A percentile compares a stretch with the other conserved stretches of the same genome.
phyloP scores from a whole-genome alignment of 2,329 filamentous ascomycete genomes.

The Fusarium pininemorale region DNA sequence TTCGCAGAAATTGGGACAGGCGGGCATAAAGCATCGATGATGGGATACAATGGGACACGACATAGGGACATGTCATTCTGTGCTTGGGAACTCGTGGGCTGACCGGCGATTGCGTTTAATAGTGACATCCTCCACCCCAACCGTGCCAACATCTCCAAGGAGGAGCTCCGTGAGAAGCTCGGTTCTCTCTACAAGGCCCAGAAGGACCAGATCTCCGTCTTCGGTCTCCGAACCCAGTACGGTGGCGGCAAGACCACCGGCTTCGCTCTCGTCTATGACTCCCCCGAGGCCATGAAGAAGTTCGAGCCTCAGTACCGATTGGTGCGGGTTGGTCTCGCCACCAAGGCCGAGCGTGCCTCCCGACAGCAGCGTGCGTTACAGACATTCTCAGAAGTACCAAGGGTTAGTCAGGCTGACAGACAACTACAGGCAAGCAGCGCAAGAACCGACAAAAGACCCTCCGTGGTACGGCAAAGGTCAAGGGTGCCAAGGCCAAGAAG shows the following conservation, averaged over 20 bases:
- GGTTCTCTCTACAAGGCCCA: conserved; percentile 96
- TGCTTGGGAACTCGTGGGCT: conserved; percentile 37
- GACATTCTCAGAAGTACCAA: neutral
- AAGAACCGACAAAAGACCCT: conserved; percentile 99
- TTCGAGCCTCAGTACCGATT: conserved; percentile 99
- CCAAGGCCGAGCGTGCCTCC: conserved; percentile 96
- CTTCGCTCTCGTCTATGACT: conserved; percentile 99
- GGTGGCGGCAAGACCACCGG: conserved; percentile 99
- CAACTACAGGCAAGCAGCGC: conserved; percentile 91
- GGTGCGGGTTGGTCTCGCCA: conserved; percentile 89
- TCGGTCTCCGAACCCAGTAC: conserved; percentile 98
- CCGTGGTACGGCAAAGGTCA: conserved; percentile 97
- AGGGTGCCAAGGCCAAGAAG: conserved; percentile 95
- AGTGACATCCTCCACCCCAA: conserved; percentile 99
- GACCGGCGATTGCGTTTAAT: conserved; percentile 41
- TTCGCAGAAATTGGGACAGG: conserved; percentile 11
- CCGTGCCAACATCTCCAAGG: conserved; percentile 98
- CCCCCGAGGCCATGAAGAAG: conserved; percentile 98
- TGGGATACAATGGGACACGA: neutral
- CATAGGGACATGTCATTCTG: neutral
- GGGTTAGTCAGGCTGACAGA: conserved; percentile 13
- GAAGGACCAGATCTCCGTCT: conserved; percentile 97
- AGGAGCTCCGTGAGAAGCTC: conserved; percentile 96
- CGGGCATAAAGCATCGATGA: conserved; percentile 18
- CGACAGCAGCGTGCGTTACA: conserved; percentile 95